Conservation (phyloP, 345 rosid species). For the Camelina laxa region DNA sequence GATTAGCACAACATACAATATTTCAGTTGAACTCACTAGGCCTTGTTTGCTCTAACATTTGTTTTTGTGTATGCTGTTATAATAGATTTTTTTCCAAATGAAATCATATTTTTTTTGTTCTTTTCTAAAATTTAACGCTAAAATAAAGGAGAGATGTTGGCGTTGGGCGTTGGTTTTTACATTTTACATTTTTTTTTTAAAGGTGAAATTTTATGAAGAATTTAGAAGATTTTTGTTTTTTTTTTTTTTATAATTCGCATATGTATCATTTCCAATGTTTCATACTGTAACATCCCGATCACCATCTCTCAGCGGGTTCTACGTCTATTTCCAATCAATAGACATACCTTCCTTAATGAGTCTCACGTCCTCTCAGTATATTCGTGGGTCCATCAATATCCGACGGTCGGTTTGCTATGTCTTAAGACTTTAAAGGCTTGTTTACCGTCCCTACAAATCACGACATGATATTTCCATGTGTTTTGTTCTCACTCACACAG, state of each 20-base stretch:
- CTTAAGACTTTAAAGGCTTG: no score
- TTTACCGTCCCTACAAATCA: no score
- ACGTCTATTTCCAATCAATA: no score
- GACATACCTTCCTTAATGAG: no score
- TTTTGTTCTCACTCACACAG: no score
- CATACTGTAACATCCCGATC: no score
- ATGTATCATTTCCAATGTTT: not conserved
- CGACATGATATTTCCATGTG: no score
- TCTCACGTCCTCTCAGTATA: no score
- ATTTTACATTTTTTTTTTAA: no score
- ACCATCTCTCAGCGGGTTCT: no score
- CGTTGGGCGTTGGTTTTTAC: not conserved
- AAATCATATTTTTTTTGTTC: not conserved
- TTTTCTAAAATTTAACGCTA: not conserved
- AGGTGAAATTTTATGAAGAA: not conserved
- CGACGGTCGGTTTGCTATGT: no score
- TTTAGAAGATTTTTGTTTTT: not conserved
- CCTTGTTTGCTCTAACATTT: conserved; percentile 2
- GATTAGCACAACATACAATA: not conserved
- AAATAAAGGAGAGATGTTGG: not conserved
- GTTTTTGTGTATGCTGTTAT: not conserved
- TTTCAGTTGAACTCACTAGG: not conserved
- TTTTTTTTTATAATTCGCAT: not conserved
- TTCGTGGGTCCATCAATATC: no score
- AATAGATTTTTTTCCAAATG: not conserved